Evolutionary conservation across 495 filamentous ascomycete species (phyloP).

Genomic region (Penicillium ucsense): DNA sequence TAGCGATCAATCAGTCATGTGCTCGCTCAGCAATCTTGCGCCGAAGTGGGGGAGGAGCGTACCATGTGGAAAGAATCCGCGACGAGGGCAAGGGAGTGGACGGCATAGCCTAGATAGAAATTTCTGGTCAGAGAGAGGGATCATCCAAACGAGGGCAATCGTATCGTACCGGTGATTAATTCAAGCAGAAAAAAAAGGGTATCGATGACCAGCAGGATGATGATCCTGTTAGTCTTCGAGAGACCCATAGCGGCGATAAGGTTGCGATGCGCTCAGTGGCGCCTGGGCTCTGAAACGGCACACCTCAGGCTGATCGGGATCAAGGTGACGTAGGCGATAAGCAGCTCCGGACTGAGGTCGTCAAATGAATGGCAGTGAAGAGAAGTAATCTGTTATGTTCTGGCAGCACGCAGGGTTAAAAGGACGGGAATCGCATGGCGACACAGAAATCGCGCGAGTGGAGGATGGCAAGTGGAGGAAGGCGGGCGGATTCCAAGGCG

Average conservation of each 20-base stretch:
- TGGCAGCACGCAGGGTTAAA: too few species aligned
- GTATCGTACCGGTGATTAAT: conserved; percentile 56
- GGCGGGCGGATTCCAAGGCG: too few species aligned
- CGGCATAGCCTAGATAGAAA: conserved; percentile 51
- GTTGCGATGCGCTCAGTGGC: conserved; percentile 22
- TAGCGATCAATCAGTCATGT: conserved; percentile 4
- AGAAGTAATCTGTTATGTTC: too few species aligned
- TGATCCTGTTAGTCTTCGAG: conserved; percentile 87
- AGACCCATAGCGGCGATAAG: conserved; percentile 55
- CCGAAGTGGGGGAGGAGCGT: conserved; percentile 9
- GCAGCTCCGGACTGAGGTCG: too few species aligned
- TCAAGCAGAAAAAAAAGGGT: conserved; percentile 82
- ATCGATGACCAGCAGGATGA: conserved; percentile 87
- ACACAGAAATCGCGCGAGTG: too few species aligned
- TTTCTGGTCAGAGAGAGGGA: neutral
- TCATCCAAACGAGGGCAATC: conserved; percentile 5
- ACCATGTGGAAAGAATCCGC: conserved; percentile 99
- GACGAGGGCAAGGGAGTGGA: conserved; percentile 84
- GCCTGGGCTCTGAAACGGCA: conserved; percentile 4
- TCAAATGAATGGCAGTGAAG: too few species aligned
- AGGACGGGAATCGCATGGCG: too few species aligned
- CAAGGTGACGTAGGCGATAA: neutral
- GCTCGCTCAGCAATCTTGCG: neutral
- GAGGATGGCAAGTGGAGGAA: too few species aligned
- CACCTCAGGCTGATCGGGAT: conserved; percentile 2